Percentiles rank a stretch among this genome's conserved stretches.
Evolutionary conservation across 1,284 basidiomycete species (phyloP).

Genomic region (Cutaneotrichosporon mucoides): DNA sequence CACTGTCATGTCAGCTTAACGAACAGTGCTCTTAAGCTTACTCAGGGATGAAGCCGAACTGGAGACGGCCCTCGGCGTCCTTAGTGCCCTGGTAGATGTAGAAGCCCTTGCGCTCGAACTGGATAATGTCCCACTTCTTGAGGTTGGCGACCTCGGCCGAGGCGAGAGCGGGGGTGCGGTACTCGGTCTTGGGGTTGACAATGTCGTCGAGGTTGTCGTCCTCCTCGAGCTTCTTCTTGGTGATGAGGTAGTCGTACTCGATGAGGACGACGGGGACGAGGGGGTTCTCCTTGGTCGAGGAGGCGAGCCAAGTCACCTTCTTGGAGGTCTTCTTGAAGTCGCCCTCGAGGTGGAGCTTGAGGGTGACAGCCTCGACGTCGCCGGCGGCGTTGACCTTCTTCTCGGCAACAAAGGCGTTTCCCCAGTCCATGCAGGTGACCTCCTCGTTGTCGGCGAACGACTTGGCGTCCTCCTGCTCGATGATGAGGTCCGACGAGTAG

Average conservation of each 20-base stretch:
- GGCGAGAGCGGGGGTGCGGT: slow-evolving; percentile 71
- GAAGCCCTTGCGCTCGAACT: slow-evolving; percentile 98
- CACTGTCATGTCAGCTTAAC: slow-evolving; percentile 43
- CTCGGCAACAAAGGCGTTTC: slow-evolving; percentile 86
- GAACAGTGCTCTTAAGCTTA: no score
- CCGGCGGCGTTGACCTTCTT: slow-evolving; percentile 58
- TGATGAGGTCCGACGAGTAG: slow-evolving; percentile 69
- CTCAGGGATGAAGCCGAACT: slow-evolving; percentile 85
- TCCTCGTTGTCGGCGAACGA: slow-evolving; percentile 91
- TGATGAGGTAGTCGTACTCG: slow-evolving; percentile 98
- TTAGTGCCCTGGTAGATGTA: slow-evolving; percentile 74
- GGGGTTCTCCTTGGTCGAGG: slow-evolving; percentile 57
- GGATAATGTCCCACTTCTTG: slow-evolving; percentile 80
- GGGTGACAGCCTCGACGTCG: slow-evolving; percentile 63
- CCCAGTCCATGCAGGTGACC: slow-evolving; percentile 99
- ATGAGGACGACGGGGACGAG: slow-evolving; percentile 69
- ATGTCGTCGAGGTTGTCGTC: slow-evolving; percentile 83
- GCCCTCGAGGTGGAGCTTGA: slow-evolving; percentile 87
- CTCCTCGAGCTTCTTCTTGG: slow-evolving; percentile 99
- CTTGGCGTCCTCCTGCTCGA: slow-evolving; percentile 89
- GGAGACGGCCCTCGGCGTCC: slow-evolving; percentile 54
- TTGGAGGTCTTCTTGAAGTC: slow-evolving; percentile 99
- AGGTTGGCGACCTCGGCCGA: slow-evolving; percentile 67
- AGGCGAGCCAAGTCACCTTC: slow-evolving; percentile 89
- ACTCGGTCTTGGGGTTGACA: slow-evolving; percentile 85